Percentiles rank a stretch among this genome's conserved stretches.
phyloP scores from a whole-genome alignment of 2,329 filamentous ascomycete species.

The Daldinia sp. region DNA sequence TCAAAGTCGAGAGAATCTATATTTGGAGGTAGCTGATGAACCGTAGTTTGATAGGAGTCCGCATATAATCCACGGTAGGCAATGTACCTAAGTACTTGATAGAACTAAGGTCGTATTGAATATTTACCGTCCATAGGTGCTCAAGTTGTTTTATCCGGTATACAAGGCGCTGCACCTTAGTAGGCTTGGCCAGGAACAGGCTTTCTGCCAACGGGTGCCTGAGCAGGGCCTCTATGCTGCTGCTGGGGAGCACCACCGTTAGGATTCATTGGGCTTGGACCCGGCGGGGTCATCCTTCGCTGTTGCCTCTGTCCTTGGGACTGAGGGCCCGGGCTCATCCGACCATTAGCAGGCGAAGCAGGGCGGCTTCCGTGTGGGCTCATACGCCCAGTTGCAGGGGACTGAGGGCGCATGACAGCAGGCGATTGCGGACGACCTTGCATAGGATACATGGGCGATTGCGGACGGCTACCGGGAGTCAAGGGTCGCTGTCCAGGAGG shows the following conservation, averaged over 20 bases:
- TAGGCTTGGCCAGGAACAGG: conserved; percentile 65
- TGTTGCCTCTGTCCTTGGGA: conserved; percentile 57
- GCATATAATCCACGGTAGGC: not conserved
- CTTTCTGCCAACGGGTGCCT: conserved; percentile 59
- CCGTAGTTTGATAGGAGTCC: not conserved
- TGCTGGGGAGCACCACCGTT: conserved; percentile 41
- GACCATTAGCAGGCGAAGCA: conserved; percentile 39
- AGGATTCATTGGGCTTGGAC: conserved; percentile 59
- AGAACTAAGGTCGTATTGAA: conserved; percentile 1
- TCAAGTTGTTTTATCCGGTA: not conserved
- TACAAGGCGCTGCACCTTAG: conserved; percentile 39
- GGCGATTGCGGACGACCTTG: conserved; percentile 37
- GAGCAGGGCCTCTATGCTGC: conserved; percentile 45
- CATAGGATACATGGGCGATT: conserved; percentile 48
- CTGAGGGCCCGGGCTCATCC: conserved; percentile 49
- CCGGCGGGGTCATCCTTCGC: conserved; percentile 54
- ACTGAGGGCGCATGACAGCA: conserved; percentile 37
- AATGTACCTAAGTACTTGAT: not conserved
- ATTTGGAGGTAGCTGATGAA: conserved; percentile 20
- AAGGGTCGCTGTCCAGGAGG: conserved; percentile 50
- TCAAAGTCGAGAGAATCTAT: conserved; percentile 36
- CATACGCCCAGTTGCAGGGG: conserved; percentile 41
- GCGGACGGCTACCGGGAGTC: conserved; percentile 51
- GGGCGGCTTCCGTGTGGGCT: conserved; percentile 37
- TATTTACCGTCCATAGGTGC: not conserved